Evolutionary conservation across 176 grass and related monocot species (phyloP), one percentile per base, ranked within the genome.

Genomic region (Puya raimondii): DNA sequence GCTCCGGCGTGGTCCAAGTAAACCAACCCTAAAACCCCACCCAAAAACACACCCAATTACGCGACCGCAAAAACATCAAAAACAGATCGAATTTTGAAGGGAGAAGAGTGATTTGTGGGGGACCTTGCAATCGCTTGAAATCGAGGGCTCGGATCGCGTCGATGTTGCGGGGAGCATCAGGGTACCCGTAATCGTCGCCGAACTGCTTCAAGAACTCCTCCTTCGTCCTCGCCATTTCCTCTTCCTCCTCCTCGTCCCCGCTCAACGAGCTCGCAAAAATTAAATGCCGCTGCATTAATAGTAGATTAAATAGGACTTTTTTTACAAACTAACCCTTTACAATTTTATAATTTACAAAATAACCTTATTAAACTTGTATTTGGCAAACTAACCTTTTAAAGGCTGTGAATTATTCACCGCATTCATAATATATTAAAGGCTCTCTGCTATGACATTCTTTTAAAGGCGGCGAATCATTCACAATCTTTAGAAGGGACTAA

Each of bases 1-100:
- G 89, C 88, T 3, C 89, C 93, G 4, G 89, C 93, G 69, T 96
- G 86, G 49, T 96, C 89, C 74, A 96, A 81, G 80, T 90, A 92
- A 78, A 79, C 86, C 80, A 76, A 74, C 22, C 86, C 93, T 96
- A 66, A 33, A 76, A 48, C 58, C 64, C 49, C 68, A 11, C 49
- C 50, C 2, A 71, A 8, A 52, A 20, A 17, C 74, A 6, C 9
- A 57, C 4, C 4, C 3, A 17, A 7, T 57, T 16, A 10, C n/a
- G 21, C 16, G 11, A 70, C 14, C 13, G 7, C 64, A n/a, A 70
- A 26, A 52, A 53, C 12, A 50, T n/a, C 3, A 18, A 9, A 18
- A 18, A 18, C 56, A 61, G 13, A 59, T 15, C 20, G 8, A 59
- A 59, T 15, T 18, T 50, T 12, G 9, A 66, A 87, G 4, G 20